Evolutionary conservation across 1,139 yeast species (phyloP).

Genomic region (Kurtzmaniella quercitrusa): DNA sequence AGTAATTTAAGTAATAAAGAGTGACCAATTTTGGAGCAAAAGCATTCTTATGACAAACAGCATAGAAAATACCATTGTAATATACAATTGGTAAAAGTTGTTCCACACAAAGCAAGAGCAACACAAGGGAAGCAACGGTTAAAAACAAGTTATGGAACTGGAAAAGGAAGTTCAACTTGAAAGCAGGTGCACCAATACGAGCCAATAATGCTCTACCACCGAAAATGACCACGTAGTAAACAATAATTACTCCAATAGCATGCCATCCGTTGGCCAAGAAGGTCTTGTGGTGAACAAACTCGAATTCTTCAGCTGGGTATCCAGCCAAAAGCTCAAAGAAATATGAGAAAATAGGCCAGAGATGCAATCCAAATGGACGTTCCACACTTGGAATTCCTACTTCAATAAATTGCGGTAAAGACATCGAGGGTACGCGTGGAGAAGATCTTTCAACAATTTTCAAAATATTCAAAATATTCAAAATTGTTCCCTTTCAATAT

Average conservation of each 20-base stretch:
- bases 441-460: too few relatives aligned
- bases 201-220: conserved; percentile 62
- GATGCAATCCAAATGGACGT: conserved; percentile 82
- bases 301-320: conserved; percentile 69
- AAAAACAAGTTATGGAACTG: conserved; percentile 75
- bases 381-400: conserved; percentile 56
- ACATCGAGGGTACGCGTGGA: conserved; percentile 3
- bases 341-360: conserved; percentile 83
- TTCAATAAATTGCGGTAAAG: conserved; percentile 10
- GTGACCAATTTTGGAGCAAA: conserved; percentile 86
- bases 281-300: conserved; percentile 63
- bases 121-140: conserved; percentile 63
- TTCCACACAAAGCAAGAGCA: conserved; percentile 71
- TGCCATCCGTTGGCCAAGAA: conserved; percentile 66
- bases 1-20: conserved; percentile 75
- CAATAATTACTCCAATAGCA: conserved; percentile 59
- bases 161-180: conserved; percentile 59
- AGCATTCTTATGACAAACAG: conserved; percentile 75
- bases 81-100: conserved; percentile 81
- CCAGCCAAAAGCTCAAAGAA: conserved; percentile 51
- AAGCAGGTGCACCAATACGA: conserved; percentile 53
- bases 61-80: conserved; percentile 75
- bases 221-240: conserved; percentile 77
- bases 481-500: too few relatives aligned
- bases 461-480: too few relatives aligned